These are phyloP conservation scores for Trichoderma simmonsii DNA, from an alignment of 2,329 filamentous ascomycete species.

Conservation along the genomic window DNA sequence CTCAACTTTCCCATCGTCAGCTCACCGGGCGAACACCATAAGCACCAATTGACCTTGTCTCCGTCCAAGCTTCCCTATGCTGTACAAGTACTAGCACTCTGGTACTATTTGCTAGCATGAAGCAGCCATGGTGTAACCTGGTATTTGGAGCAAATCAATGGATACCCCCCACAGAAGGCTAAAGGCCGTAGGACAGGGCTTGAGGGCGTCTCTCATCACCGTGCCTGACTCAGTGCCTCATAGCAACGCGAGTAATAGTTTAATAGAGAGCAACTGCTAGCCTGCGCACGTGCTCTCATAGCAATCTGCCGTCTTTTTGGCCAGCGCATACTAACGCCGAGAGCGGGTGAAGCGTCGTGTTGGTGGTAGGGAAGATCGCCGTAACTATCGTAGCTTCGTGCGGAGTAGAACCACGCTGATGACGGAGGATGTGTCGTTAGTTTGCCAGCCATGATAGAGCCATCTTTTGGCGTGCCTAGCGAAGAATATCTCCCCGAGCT, in stretches of 20 bases:
- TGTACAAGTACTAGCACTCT: not conserved
- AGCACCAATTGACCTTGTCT: conserved; percentile 10
- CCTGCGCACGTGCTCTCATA: not conserved
- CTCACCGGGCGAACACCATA: conserved; percentile 3
- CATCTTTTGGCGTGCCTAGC: not conserved
- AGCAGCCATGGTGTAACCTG: not conserved
- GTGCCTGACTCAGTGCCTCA: not conserved
- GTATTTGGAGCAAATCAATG: conserved; percentile 4
- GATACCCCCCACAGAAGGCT: conserved; percentile 6
- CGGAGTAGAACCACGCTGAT: not conserved
- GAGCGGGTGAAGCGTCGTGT: not conserved
- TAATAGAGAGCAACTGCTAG: not conserved
- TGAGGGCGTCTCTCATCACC: not conserved
- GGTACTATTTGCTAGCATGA: not conserved
- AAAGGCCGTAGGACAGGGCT: not conserved
- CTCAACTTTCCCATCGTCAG: not conserved
- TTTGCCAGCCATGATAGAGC: not conserved
- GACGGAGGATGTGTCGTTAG: conserved; percentile 11
- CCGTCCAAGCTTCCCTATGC: not conserved
- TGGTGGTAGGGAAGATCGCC: not conserved
- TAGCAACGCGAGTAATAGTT: conserved; percentile 3
- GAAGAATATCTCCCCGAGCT: not conserved
- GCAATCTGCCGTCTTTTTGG: not conserved
- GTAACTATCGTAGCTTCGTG: conserved; percentile 5
- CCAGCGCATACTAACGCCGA: conserved; percentile 4